These are phyloP conservation scores for Beauveria rudraprayagi DNA, from an alignment of 2,329 filamentous ascomycete species.

Conservation along the genomic window DNA sequence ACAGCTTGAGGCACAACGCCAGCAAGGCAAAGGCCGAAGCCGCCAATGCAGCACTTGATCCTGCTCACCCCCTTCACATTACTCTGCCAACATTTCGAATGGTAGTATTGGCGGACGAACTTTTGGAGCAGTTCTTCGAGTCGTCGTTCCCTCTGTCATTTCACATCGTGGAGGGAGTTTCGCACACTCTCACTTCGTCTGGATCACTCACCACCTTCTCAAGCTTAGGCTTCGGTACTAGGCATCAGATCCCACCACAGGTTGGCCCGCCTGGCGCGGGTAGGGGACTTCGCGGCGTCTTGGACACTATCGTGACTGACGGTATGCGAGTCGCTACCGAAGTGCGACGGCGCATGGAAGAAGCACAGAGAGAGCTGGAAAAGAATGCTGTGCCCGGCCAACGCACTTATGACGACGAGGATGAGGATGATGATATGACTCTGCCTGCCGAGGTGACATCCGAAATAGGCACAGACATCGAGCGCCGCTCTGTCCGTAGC, in stretches of 20 bases:
- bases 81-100: slow-evolving; percentile 97
- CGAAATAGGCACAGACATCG: slow-evolving; percentile 44
- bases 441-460: slow-evolving; percentile 15
- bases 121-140: slow-evolving; percentile 95
- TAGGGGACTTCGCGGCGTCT: slow-evolving; percentile 79
- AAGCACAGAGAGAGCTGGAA: slow-evolving; percentile 81
- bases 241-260: slow-evolving; percentile 30
- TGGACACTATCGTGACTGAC: slow-evolving; percentile 96
- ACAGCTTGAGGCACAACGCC: slow-evolving; percentile 3
- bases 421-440: slow-evolving; percentile 51
- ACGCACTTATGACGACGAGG: slow-evolving; percentile 61
- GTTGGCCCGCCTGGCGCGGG: slow-evolving; percentile 38
- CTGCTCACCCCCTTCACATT: slow-evolving; percentile 87
- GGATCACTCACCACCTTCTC: slow-evolving; percentile 76
- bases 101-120: slow-evolving; percentile 93
- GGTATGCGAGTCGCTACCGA: slow-evolving; percentile 94
- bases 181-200: slow-evolving; percentile 22
- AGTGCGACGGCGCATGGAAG: slow-evolving; percentile 86
- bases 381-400: slow-evolving; percentile 63
- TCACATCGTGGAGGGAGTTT: slow-evolving; percentile 65
- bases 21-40: slow-evolving; percentile 60
- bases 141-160: slow-evolving; percentile 90
- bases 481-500: slow-evolving; percentile 56
- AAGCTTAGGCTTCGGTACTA: slow-evolving; percentile 52
- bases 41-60: slow-evolving; percentile 86